Evolutionary conservation across 805 yeast species (phyloP), one percentile per base, ranked within the genome.

Genomic region (Candida sithepensis): DNA sequence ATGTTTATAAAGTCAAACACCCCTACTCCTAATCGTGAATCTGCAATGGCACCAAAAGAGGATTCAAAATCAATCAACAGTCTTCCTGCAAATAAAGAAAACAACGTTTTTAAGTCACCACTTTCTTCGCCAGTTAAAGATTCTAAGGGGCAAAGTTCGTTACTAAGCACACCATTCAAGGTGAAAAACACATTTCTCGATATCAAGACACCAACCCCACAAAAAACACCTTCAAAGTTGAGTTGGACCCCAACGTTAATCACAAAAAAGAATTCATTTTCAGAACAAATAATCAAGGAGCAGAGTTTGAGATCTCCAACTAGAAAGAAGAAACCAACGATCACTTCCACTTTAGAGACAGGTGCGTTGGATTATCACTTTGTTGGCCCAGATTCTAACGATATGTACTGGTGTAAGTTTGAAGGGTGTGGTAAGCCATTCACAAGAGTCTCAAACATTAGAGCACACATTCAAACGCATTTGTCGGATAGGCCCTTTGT

Each of bases 401-500:
- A 84, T 50, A 72, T 77, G 26, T 95, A 77, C 68, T 75, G 82
- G 33, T 94, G 99, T 66, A 74, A 78, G 49, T 92, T 74, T 65
- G 78, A 85, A 14, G 74, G 75, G 46, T 94, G 99, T 68, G 85
- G 87, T 9, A 90, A 94, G 67, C 70, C 77, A 46, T 92, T 94
- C 67, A 82, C 90, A 7, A 75, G 99, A 60, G 75, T 96, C 41
- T 95, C 95, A 67, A 94, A 94, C 60, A 88, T 89, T 12, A 73
- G 98, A 52, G 88, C 97, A 0, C 99, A 94, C 65, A 91, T 94
- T 47, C 99, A 94, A 64, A 94, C 99, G 0, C 99, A 94, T 72
- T 69, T 94, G 43, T 84, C 92, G 63, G 99, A 95, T 65, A 73
- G 97, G 53, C 99, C 99, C 1, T 92, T 88, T 67, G 71, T 76